Percentiles rank a stretch among this genome's conserved stretches.
Conservation (phyloP, 2,329 filamentous ascomycete genomes). For the Pyrenochaeta sp. region DNA sequence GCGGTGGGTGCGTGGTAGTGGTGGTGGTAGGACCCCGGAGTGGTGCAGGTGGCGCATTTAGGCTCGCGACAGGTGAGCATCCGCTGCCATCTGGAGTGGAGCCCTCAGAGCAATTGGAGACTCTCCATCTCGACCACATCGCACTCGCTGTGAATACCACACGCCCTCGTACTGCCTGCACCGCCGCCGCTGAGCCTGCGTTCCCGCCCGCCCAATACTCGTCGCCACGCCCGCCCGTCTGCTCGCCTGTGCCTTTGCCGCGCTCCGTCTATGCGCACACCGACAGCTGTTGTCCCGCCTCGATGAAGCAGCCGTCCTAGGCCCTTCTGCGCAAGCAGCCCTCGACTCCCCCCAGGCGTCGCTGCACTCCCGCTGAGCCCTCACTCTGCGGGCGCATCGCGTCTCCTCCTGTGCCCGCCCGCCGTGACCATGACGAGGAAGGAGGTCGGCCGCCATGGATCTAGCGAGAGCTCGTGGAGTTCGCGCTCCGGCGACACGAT, state of each 20-base stretch:
- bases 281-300: conserved; percentile 35
- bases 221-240: conserved; percentile 1
- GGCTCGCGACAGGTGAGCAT: conserved; percentile 18
- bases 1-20: conserved; percentile 1
- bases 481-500: conserved; percentile 72
- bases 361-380: conserved; percentile 14
- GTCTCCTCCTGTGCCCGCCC: conserved; percentile 14
- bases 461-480: conserved; percentile 72
- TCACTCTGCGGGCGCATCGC: conserved; percentile 25
- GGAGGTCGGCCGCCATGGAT: conserved; percentile 72
- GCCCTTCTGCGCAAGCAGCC: conserved; percentile 44
- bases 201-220: background rate
- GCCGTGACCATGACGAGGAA: conserved; percentile 68
- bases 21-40: conserved; percentile 7
- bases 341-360: conserved; percentile 28
- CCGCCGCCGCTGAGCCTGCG: background rate
- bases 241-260: conserved; percentile 7
- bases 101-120: conserved; percentile 15
- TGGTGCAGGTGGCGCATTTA: conserved; percentile 23
- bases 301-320: conserved; percentile 52
- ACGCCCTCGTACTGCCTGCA: background rate
- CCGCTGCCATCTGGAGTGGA: conserved; percentile 25
- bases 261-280: conserved; percentile 31
- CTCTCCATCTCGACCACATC: conserved; percentile 11
- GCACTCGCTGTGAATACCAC: conserved; percentile 5